These are phyloP conservation scores for Moesziomyces antarcticus DNA, from an alignment of 1,284 basidiomycete genomes.

Conservation along the genomic window DNA sequence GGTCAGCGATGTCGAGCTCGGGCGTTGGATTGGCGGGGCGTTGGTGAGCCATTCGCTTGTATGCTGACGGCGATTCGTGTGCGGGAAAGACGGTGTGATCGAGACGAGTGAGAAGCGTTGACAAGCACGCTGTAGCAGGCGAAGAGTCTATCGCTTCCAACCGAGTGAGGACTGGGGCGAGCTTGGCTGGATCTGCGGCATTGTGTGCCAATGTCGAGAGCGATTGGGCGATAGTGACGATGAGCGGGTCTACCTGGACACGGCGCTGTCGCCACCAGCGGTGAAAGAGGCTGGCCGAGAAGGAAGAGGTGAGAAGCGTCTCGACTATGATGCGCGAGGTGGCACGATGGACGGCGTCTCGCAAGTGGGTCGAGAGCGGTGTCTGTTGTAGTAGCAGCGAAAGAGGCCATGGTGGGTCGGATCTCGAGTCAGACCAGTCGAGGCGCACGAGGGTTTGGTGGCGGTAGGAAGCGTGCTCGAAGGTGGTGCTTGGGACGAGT, in stretches of 20 bases:
- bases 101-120: conserved; percentile 7
- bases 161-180: conserved; percentile 3
- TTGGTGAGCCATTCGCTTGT: neutral
- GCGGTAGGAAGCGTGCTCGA: neutral
- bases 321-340: conserved; percentile 22
- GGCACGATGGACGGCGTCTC: conserved; percentile 17
- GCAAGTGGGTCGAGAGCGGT: conserved; percentile 6
- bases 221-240: conserved; percentile 24
- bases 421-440: conserved; percentile 14
- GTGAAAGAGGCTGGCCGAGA: conserved; percentile 19
- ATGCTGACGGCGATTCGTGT: neutral
- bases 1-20: neutral
- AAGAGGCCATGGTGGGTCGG: conserved; percentile 1
- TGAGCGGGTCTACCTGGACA: conserved; percentile 5
- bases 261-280: conserved; percentile 25
- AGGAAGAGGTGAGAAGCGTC: conserved; percentile 4
- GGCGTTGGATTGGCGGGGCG: no score
- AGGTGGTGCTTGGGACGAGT: conserved; percentile 6
- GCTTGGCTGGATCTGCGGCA: neutral
- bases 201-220: conserved; percentile 9
- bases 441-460: conserved; percentile 5
- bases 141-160: neutral
- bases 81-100: conserved; percentile 6
- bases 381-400: neutral
- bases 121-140: conserved; percentile 12